Percentiles rank a stretch among this genome's conserved stretches.
These are phyloP conservation scores for Leccinellum albellum DNA, from an alignment of 768 basidiomycete genomes.

Conservation along the genomic window DNA sequence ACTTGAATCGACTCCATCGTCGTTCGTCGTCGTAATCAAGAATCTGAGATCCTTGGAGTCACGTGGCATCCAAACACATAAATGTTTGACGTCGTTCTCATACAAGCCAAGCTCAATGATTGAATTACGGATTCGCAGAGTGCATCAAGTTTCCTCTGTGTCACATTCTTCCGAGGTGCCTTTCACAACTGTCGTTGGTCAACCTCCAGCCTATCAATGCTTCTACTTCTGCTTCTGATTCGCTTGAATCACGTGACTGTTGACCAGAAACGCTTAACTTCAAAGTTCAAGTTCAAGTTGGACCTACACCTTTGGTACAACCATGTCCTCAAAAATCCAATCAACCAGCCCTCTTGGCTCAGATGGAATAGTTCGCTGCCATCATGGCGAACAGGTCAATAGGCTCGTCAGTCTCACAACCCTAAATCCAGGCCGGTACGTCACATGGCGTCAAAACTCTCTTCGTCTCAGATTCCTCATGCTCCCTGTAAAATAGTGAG, in stretches of 20 bases:
- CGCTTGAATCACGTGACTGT: background rate
- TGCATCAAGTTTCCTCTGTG: background rate
- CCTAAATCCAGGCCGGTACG: slow-evolving; percentile 37
- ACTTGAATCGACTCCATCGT: slow-evolving; percentile 35
- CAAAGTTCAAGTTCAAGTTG: background rate
- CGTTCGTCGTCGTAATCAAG: slow-evolving; percentile 6
- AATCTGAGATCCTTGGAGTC: slow-evolving; percentile 3
- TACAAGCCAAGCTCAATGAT: no score
- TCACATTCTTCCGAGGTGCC: background rate
- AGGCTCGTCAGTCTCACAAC: slow-evolving; percentile 28
- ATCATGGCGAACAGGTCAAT: slow-evolving; percentile 26
- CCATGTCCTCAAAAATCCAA: slow-evolving; percentile 1
- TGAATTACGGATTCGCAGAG: no score
- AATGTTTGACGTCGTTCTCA: no score
- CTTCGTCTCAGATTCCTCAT: background rate
- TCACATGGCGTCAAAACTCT: background rate
- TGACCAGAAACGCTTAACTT: background rate
- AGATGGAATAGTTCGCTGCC: slow-evolving; percentile 35
- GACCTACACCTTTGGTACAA: background rate
- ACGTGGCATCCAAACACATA: slow-evolving; percentile 16
- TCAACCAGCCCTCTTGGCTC: slow-evolving; percentile 24
- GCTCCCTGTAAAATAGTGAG: slow-evolving; percentile 8
- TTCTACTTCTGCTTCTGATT: background rate
- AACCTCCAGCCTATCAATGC: background rate
- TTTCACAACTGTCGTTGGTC: background rate